phyloP scores from a whole-genome alignment of 2,329 filamentous ascomycete species.

The Phoma sp. region DNA sequence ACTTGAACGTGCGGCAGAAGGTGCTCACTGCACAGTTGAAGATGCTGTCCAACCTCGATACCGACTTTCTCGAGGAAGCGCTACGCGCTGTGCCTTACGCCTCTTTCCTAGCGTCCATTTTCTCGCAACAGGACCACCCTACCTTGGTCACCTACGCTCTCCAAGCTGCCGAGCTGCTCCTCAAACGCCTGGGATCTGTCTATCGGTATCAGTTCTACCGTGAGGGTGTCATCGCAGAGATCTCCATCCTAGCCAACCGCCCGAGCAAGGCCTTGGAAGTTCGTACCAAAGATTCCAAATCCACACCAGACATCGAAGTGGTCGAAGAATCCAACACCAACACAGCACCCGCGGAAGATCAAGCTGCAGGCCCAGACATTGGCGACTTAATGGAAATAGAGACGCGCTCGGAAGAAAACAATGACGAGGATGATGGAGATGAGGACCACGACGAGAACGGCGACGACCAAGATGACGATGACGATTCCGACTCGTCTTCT shows the following conservation, averaged over 20 bases:
- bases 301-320: slow-evolving; percentile 32
- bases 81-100: slow-evolving; percentile 90
- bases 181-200: slow-evolving; percentile 82
- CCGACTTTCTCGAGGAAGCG: slow-evolving; percentile 81
- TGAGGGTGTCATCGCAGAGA: slow-evolving; percentile 93
- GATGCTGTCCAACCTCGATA: slow-evolving; percentile 96
- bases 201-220: slow-evolving; percentile 97
- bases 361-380: slow-evolving; percentile 51
- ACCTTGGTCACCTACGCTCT: slow-evolving; percentile 85
- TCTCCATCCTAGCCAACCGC: slow-evolving; percentile 75
- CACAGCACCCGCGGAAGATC: slow-evolving; percentile 33
- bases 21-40: slow-evolving; percentile 95
- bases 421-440: slow-evolving; percentile 57
- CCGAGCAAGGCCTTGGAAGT: slow-evolving; percentile 41
- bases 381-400: slow-evolving; percentile 62
- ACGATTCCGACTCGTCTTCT: slow-evolving; percentile 69
- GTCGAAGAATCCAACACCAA: slow-evolving; percentile 33
- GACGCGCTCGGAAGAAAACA: slow-evolving; percentile 59
- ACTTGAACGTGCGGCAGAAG: slow-evolving; percentile 91
- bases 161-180: slow-evolving; percentile 85
- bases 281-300: slow-evolving; percentile 36
- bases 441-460: slow-evolving; percentile 62
- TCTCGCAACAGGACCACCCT: slow-evolving; percentile 93
- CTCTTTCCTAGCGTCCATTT: slow-evolving; percentile 91
- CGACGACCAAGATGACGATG: slow-evolving; percentile 63